These are phyloP conservation scores for Bipolaris oryzae DNA, from an alignment of 2,329 filamentous ascomycete species.

Conservation along the genomic window DNA sequence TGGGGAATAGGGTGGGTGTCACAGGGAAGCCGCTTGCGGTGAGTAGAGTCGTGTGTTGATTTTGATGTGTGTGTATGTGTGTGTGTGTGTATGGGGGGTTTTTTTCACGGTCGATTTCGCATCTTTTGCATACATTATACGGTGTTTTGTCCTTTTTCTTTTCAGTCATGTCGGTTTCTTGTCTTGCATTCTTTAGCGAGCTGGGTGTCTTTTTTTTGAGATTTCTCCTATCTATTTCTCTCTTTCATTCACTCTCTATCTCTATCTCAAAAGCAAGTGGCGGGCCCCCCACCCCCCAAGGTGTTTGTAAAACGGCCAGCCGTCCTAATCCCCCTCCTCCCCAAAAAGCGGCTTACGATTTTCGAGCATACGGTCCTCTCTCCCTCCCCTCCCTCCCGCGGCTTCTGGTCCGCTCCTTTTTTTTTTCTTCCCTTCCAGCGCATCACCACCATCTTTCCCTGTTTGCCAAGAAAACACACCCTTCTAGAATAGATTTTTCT, in stretches of 20 bases:
- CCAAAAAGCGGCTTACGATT: background rate
- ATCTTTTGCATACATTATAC: background rate
- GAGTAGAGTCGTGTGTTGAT: background rate
- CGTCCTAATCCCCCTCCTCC: background rate
- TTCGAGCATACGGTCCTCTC: too few relatives aligned
- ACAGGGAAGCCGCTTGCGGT: constrained; percentile 3
- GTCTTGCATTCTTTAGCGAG: background rate
- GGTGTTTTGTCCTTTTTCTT: background rate
- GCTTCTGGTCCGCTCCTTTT: too few relatives aligned
- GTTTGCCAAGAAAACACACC: too few relatives aligned
- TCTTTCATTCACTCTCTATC: background rate
- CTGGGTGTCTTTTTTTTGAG: too few relatives aligned
- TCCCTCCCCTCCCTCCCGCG: too few relatives aligned
- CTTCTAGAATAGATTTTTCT: too few relatives aligned
- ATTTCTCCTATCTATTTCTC: too few relatives aligned
- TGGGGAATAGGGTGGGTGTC: constrained; percentile 9
- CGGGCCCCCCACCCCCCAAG: too few relatives aligned
- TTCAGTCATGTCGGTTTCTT: background rate
- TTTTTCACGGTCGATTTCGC: background rate
- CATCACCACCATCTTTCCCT: too few relatives aligned
- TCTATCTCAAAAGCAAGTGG: background rate
- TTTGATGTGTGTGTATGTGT: too few relatives aligned
- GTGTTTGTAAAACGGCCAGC: background rate
- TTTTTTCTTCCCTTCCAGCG: too few relatives aligned
- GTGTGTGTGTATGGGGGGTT: too few relatives aligned